Evolutionary conservation across 2,329 filamentous ascomycete genomes (phyloP).

Genomic region (Xylariaceae sp.): DNA sequence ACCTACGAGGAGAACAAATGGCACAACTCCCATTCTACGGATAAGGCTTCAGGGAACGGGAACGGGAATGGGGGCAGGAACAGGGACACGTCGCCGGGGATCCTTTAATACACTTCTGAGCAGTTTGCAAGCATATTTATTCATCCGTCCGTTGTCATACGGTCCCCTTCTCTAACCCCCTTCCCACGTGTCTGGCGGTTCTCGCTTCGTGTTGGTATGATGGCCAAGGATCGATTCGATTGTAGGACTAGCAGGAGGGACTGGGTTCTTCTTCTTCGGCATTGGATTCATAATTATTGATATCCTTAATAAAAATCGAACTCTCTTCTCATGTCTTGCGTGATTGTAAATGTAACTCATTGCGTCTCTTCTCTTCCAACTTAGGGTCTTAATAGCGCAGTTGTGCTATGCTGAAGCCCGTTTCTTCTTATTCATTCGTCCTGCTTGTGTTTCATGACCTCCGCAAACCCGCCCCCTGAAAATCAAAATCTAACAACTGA

Average conservation of each 20-base stretch:
- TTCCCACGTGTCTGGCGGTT: neutral
- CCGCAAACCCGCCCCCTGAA: no score
- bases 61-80: no score
- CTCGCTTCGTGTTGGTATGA: conserved; percentile 1
- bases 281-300: conserved; percentile 1
- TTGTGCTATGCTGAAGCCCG: no score
- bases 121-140: conserved; percentile 12
- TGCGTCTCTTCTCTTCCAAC: neutral
- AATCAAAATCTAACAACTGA: no score
- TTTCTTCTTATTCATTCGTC: no score
- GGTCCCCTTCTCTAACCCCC: no score
- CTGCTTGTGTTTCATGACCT: no score
- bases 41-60: no score
- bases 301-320: neutral
- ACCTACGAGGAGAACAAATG: no score
- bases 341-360: neutral
- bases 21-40: no score
- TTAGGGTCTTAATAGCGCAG: neutral
- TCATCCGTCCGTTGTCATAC: no score
- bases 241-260: neutral
- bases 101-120: conserved; percentile 14
- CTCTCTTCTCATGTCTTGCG: neutral
- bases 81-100: conserved; percentile 11
- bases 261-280: neutral
- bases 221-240: conserved; percentile 1